Evolutionary conservation across 495 filamentous ascomycete genomes (phyloP).

Genomic region (Podospora appendiculata): DNA sequence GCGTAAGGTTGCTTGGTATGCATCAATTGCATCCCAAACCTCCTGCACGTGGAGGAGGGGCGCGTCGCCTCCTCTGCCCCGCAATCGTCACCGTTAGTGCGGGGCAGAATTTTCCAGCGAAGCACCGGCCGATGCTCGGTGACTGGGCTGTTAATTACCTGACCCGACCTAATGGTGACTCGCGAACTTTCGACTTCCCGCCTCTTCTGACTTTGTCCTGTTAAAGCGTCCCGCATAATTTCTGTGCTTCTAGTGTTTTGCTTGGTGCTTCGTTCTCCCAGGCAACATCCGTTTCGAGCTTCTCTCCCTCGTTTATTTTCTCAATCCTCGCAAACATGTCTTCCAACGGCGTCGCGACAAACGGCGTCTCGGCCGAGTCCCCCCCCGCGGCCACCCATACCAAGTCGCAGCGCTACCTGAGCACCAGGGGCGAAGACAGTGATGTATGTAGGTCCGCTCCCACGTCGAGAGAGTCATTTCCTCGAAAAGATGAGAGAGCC

Average conservation of each 20-base stretch:
- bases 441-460: conserved; percentile 45
- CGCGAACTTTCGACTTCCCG: background rate
- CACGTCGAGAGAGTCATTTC: background rate
- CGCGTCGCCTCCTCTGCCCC: no score
- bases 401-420: conserved; percentile 70
- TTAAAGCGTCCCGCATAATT: background rate
- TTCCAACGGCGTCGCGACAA: conserved; percentile 17
- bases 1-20: no score
- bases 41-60: no score
- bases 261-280: background rate
- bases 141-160: no score
- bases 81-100: no score
- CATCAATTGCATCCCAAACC: no score
- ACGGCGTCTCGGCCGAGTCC: conserved; percentile 11
- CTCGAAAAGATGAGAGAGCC: background rate
- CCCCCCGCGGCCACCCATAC: conserved; percentile 33
- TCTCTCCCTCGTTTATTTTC: background rate
- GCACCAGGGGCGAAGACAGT: conserved; percentile 72
- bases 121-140: no score
- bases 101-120: no score
- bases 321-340: conserved; percentile 20
- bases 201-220: background rate
- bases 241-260: background rate
- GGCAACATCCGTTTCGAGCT: no score
- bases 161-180: background rate